phyloP scores from a whole-genome alignment of 2,329 filamentous ascomycete genomes.

The Aspergillus sojae region DNA sequence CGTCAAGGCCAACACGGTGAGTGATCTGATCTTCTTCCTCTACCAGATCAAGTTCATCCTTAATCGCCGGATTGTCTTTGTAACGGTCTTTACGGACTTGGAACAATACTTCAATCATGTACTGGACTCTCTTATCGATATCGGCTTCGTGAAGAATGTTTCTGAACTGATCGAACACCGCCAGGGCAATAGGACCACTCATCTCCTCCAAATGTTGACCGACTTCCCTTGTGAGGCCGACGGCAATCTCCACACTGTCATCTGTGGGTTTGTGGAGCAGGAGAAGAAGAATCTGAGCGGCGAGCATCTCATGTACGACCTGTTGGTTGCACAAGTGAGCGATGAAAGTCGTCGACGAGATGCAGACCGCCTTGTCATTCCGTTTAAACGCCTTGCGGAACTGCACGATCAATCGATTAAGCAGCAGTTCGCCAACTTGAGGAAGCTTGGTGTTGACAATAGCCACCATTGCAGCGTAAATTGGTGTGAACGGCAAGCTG shows the following conservation, averaged over 20 bases:
- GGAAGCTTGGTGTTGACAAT: slow-evolving; percentile 98
- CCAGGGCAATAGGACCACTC: slow-evolving; percentile 82
- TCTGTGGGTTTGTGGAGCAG: slow-evolving; percentile 94
- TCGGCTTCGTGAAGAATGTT: slow-evolving; percentile 95
- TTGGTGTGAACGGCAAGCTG: slow-evolving; percentile 91
- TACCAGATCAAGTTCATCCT: slow-evolving; percentile 90
- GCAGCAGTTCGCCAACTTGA: slow-evolving; percentile 86
- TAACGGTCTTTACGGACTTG: slow-evolving; percentile 95
- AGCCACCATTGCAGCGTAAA: slow-evolving; percentile 92
- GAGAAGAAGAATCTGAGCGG: slow-evolving; percentile 88
- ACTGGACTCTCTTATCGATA: slow-evolving; percentile 97
- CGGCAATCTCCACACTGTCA: slow-evolving; percentile 96
- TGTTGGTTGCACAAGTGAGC: slow-evolving; percentile 96
- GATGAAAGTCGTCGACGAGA: slow-evolving; percentile 90
- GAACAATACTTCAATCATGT: slow-evolving; percentile 98
- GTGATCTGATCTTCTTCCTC: slow-evolving; percentile 99
- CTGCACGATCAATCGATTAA: slow-evolving; percentile 83
- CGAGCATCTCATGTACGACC: slow-evolving; percentile 90
- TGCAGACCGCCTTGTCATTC: slow-evolving; percentile 95
- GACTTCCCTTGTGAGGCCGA: slow-evolving; percentile 88
- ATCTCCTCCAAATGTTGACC: slow-evolving; percentile 95
- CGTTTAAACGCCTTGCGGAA: slow-evolving; percentile 95
- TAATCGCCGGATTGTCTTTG: slow-evolving; percentile 89
- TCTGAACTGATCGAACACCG: slow-evolving; percentile 93
- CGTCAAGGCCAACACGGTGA: slow-evolving; percentile 79